These are phyloP conservation scores for Priceomyces melissophilus DNA, from an alignment of 805 yeast genomes.

Conservation along the genomic window DNA sequence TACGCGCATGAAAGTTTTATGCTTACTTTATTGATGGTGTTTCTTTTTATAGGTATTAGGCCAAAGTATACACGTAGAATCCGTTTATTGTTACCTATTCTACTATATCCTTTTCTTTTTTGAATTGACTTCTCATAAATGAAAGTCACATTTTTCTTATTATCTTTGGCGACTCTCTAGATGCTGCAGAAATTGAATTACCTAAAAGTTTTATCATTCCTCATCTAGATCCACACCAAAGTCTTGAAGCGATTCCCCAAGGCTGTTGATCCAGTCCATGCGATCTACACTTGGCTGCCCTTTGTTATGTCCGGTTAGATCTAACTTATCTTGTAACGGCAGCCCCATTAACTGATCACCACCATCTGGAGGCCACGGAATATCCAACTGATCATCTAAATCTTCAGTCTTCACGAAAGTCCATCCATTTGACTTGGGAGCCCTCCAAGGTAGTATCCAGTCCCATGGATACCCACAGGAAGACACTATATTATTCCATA, in stretches of 20 bases:
- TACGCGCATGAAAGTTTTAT: too few species aligned
- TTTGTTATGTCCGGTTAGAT: slow-evolving; percentile 28
- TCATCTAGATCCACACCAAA: slow-evolving; percentile 83
- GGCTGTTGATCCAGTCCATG: slow-evolving; percentile 64
- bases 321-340: slow-evolving; percentile 12
- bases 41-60: too few species aligned
- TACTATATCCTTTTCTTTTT: too few species aligned
- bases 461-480: slow-evolving; percentile 60
- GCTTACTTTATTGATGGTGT: too few species aligned
- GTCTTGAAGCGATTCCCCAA: slow-evolving; percentile 83
- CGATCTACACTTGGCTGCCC: slow-evolving; percentile 26
- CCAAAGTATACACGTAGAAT: too few species aligned
- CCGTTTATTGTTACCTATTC: too few species aligned
- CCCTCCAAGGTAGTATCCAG: slow-evolving; percentile 75
- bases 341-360: slow-evolving; percentile 33
- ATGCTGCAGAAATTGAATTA: too few species aligned
- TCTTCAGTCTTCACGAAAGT: slow-evolving; percentile 54
- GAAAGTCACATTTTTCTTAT: too few species aligned
- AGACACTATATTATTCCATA: slow-evolving; percentile 48
- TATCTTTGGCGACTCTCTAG: too few species aligned
- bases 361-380: slow-evolving; percentile 96
- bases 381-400: slow-evolving; percentile 49
- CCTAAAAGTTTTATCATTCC: slow-evolving; percentile 47
- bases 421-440: slow-evolving; percentile 59
- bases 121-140: too few species aligned